Conservation (phyloP, 495 filamentous ascomycete genomes). For the Talaromyces proteolyticus region DNA sequence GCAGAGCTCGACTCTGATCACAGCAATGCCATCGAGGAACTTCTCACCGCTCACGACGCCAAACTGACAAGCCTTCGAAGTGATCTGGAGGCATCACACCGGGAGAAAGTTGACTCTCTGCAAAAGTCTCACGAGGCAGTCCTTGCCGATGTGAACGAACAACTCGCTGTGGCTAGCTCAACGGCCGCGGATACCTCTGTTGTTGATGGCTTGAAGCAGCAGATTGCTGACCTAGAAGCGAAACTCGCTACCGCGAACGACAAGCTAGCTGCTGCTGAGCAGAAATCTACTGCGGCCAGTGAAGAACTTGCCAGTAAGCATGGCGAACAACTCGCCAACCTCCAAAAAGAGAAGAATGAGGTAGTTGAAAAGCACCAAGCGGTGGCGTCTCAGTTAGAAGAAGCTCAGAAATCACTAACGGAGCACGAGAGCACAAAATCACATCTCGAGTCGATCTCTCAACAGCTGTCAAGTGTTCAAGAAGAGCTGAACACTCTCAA, state of each 20-base stretch:
- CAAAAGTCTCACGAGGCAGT: constrained; percentile 29
- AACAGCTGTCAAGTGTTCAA: constrained; percentile 28
- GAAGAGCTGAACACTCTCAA: constrained; percentile 28
- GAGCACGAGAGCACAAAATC: constrained; percentile 23
- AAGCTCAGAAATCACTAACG: constrained; percentile 27
- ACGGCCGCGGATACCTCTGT: constrained; percentile 33
- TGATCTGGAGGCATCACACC: constrained; percentile 32
- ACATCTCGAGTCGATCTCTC: constrained; percentile 26
- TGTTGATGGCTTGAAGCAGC: constrained; percentile 28
- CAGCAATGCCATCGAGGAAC: constrained; percentile 36
- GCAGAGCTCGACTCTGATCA: constrained; percentile 37
- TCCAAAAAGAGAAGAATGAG: constrained; percentile 27
- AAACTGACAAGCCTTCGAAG: constrained; percentile 30
- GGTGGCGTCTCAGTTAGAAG: constrained; percentile 18
- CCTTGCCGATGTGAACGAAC: constrained; percentile 23
- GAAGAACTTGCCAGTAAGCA: constrained; percentile 27
- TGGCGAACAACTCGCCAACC: constrained; percentile 21
- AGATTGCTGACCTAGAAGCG: constrained; percentile 29
- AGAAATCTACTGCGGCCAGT: constrained; percentile 17
- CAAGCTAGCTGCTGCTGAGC: constrained; percentile 19
- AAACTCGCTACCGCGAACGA: constrained; percentile 30
- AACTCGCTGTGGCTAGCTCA: constrained; percentile 29
- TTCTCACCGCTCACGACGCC: constrained; percentile 37
- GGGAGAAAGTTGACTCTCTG: constrained; percentile 32
- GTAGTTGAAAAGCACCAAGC: constrained; percentile 27